Conservation (phyloP, 805 yeast species). For the Yarrowia hollandica region DNA sequence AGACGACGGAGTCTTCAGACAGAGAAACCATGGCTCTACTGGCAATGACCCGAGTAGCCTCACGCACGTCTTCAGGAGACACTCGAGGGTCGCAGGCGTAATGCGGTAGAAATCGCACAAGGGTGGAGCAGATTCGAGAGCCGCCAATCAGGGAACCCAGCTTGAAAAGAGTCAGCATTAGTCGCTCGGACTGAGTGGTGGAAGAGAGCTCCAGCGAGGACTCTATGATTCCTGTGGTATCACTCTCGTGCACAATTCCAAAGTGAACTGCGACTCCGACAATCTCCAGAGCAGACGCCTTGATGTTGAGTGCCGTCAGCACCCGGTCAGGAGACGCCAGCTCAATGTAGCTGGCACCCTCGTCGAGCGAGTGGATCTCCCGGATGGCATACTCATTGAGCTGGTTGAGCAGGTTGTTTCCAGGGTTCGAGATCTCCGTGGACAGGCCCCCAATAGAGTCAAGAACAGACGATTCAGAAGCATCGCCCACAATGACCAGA, state of each 20-base stretch:
- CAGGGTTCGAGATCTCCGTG: conserved; percentile 31
- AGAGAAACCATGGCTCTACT: conserved; percentile 59
- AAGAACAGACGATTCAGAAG: not conserved
- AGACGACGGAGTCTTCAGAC: conserved; percentile 78
- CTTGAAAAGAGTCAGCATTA: conserved; percentile 54
- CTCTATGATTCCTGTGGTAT: conserved; percentile 50
- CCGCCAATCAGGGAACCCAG: conserved; percentile 56
- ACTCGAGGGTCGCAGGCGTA: conserved; percentile 53
- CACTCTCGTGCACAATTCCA: conserved; percentile 48
- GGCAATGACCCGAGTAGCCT: conserved; percentile 60
- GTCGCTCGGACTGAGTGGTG: conserved; percentile 53
- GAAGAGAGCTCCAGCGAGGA: conserved; percentile 54
- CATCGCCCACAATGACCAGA: conserved; percentile 29
- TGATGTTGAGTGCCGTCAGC: conserved; percentile 54
- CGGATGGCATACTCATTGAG: conserved; percentile 39
- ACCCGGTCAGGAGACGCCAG: conserved; percentile 52
- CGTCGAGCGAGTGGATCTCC: conserved; percentile 52
- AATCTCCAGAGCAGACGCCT: conserved; percentile 58
- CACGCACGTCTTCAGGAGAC: conserved; percentile 48
- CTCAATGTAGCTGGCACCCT: conserved; percentile 58
- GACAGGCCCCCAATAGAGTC: conserved; percentile 26
- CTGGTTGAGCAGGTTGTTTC: conserved; percentile 31
- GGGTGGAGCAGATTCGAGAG: conserved; percentile 38
- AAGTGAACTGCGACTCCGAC: conserved; percentile 56
- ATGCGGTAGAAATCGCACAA: conserved; percentile 46